Percentiles rank a stretch among this genome's conserved stretches.
phyloP scores from a whole-genome alignment of 306 rosid species.

The Cajanus cajan region DNA sequence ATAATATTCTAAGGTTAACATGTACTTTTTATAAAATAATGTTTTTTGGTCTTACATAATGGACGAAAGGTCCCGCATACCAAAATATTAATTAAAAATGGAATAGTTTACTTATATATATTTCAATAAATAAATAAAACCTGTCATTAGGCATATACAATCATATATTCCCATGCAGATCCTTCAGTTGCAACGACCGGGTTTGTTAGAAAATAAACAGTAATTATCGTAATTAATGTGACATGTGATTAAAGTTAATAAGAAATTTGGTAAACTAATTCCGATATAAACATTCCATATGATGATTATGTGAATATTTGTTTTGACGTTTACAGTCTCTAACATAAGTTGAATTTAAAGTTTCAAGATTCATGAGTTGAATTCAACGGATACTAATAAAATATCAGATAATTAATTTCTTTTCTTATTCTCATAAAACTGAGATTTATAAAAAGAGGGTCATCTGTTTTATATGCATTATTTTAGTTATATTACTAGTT shows the following conservation, averaged over 20 bases:
- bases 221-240: background rate
- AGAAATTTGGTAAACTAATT: background rate
- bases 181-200: background rate
- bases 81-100: background rate
- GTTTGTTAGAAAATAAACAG: background rate
- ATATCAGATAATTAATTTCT: too few relatives aligned
- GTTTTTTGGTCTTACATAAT: background rate
- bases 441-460: too few relatives aligned
- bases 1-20: background rate
- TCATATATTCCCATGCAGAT: conserved; percentile 2
- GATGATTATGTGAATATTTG: background rate
- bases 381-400: too few relatives aligned
- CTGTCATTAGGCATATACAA: background rate
- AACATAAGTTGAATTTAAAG: too few relatives aligned
- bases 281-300: background rate
- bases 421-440: too few relatives aligned
- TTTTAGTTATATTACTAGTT: too few relatives aligned
- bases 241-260: background rate
- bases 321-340: too few relatives aligned
- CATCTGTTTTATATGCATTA: too few relatives aligned
- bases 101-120: background rate
- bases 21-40: background rate
- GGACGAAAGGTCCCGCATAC: background rate
- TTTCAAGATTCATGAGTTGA: too few relatives aligned
- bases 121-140: background rate